These are phyloP conservation scores for Geotrichum cucujoidarum DNA, from an alignment of 1,139 yeast species.

Conservation along the genomic window DNA sequence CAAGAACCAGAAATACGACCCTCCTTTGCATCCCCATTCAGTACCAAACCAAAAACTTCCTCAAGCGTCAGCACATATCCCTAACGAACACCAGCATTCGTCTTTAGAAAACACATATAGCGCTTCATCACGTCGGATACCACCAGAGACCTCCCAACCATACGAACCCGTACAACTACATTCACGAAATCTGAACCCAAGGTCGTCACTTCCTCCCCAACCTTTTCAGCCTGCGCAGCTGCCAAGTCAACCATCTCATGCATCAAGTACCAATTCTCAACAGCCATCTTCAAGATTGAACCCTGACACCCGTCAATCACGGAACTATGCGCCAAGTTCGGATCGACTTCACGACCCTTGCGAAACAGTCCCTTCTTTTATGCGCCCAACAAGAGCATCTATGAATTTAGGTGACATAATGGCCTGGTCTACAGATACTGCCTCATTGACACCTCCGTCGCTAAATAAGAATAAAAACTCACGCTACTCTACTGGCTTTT, in stretches of 20 bases:
- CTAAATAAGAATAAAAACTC: slow-evolving; percentile 2
- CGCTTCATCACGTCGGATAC: no score
- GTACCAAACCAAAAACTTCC: no score
- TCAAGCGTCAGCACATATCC: no score
- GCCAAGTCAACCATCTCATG: background rate
- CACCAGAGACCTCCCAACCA: no score
- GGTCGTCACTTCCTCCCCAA: background rate
- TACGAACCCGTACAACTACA: no score
- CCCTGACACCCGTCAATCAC: background rate
- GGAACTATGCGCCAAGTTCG: background rate
- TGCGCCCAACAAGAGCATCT: background rate
- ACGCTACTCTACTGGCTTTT: slow-evolving; percentile 13
- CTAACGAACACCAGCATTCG: no score
- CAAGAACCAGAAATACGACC: no score
- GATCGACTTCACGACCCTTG: background rate
- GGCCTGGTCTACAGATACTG: slow-evolving; percentile 3
- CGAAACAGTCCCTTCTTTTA: background rate
- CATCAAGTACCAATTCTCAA: background rate
- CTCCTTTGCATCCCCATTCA: no score
- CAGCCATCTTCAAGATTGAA: background rate
- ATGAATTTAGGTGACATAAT: slow-evolving; percentile 6
- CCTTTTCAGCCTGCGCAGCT: background rate
- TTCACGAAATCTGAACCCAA: no score
- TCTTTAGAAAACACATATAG: no score
- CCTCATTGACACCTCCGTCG: slow-evolving; percentile 8